Evolutionary conservation across 306 rosid species (phyloP).

Genomic region (Quillaja saponaria): DNA sequence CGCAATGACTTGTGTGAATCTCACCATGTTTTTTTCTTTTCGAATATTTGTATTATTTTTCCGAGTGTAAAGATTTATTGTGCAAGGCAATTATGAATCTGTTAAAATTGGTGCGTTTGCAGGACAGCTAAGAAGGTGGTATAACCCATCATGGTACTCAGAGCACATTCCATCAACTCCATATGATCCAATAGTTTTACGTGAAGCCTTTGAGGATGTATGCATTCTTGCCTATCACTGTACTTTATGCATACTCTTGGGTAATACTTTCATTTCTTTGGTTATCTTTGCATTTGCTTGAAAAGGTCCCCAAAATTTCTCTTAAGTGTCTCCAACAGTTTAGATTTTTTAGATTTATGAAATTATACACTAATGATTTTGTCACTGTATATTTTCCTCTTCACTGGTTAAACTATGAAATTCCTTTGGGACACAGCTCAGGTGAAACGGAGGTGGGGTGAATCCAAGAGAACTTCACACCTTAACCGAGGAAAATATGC

Average conservation of each 20-base stretch:
- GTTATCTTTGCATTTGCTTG: conserved; percentile 26
- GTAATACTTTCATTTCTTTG: conserved; percentile 4
- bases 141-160: conserved; percentile 81
- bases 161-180: conserved; percentile 74
- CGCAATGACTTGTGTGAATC: conserved; percentile 21
- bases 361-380: neutral
- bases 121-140: conserved; percentile 95
- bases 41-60: conserved; percentile 10
- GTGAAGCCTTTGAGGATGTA: conserved; percentile 83
- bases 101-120: conserved; percentile 33
- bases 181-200: conserved; percentile 64
- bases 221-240: conserved; percentile 20
- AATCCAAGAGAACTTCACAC: neutral
- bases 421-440: conserved; percentile 1
- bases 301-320: conserved; percentile 16
- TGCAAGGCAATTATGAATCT: conserved; percentile 1
- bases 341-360: conserved; percentile 17
- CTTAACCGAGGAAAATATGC: conserved; percentile 10
- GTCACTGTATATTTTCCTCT: conserved; percentile 5
- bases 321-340: neutral
- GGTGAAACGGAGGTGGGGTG: conserved; percentile 21
- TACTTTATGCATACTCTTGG: conserved; percentile 3
- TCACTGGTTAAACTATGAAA: conserved; percentile 9
- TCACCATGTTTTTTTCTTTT: conserved; percentile 5
- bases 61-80: neutral